Evolutionary conservation across 768 basidiomycete species (phyloP).

Genomic region (Sistotremastrum niveocremeum): DNA sequence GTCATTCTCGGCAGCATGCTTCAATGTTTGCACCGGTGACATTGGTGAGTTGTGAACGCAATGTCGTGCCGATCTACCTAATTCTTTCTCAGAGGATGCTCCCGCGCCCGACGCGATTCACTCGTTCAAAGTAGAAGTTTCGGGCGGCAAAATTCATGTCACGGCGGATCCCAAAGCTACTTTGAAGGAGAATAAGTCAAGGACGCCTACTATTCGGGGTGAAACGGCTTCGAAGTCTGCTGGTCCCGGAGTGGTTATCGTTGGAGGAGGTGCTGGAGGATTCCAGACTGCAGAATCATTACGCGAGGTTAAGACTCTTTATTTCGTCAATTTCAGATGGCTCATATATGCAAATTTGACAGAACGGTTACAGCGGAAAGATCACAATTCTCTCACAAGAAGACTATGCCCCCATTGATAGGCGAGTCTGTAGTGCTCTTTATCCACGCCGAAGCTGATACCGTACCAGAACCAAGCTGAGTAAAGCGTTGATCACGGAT

Average conservation of each 20-base stretch:
- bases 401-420: slow-evolving; percentile 68
- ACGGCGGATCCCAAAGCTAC: slow-evolving; percentile 53
- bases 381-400: slow-evolving; percentile 78
- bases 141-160: slow-evolving; percentile 65
- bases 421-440: slow-evolving; percentile 25
- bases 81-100: slow-evolving; percentile 53
- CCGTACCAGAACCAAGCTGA: slow-evolving; percentile 60
- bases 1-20: slow-evolving; percentile 46
- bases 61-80: neutral
- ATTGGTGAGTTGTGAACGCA: slow-evolving; percentile 34
- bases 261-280: slow-evolving; percentile 76
- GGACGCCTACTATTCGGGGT: slow-evolving; percentile 42
- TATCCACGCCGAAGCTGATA: neutral
- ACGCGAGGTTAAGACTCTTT: slow-evolving; percentile 42
- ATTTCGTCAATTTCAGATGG: neutral
- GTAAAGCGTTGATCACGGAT: slow-evolving; percentile 74
- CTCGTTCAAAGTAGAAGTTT: slow-evolving; percentile 55
- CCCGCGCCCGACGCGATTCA: slow-evolving; percentile 74
- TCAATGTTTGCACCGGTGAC: slow-evolving; percentile 74
- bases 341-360: neutral
- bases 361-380: slow-evolving; percentile 68
- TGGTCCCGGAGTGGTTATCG: slow-evolving; percentile 61
- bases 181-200: slow-evolving; percentile 50
- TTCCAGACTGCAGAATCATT: slow-evolving; percentile 70
- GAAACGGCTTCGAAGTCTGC: slow-evolving; percentile 27